Evolutionary conservation across 2,329 filamentous ascomycete genomes (phyloP).

Genomic region (Xylaria multiplex): DNA sequence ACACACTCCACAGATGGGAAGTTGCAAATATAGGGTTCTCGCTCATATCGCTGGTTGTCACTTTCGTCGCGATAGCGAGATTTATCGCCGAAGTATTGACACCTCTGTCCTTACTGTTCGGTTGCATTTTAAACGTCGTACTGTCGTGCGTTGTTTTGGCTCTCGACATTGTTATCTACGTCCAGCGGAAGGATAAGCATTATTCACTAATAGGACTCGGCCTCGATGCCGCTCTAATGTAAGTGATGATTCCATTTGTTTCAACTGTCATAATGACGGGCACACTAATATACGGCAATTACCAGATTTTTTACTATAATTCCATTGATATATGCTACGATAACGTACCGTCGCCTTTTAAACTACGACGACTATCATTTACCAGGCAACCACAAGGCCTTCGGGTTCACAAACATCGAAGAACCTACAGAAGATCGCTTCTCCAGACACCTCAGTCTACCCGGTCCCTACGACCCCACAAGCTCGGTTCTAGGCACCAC

Average conservation of each 20-base stretch:
- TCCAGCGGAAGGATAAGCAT: constrained; percentile 55
- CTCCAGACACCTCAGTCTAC: constrained; percentile 37
- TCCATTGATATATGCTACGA: constrained; percentile 58
- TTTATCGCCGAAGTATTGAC: constrained; percentile 62
- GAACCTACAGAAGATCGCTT: constrained; percentile 46
- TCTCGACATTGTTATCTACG: constrained; percentile 63
- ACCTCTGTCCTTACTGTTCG: constrained; percentile 64
- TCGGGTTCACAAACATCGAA: constrained; percentile 53
- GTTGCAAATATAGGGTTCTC: constrained; percentile 62
- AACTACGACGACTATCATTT: constrained; percentile 62
- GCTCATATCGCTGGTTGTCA: constrained; percentile 58
- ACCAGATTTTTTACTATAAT: constrained; percentile 55
- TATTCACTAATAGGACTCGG: constrained; percentile 62
- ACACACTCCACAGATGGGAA: constrained; percentile 60
- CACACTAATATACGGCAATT: not conserved
- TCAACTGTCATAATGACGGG: not conserved
- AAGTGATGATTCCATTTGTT: constrained; percentile 43
- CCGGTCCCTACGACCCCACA: constrained; percentile 43
- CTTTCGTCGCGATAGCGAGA: constrained; percentile 58
- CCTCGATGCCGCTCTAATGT: constrained; percentile 62
- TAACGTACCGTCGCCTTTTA: constrained; percentile 59
- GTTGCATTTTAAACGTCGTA: constrained; percentile 61
- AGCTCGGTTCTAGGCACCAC: constrained; percentile 18
- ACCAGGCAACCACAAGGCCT: constrained; percentile 60
- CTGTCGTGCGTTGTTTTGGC: constrained; percentile 59